Conservation (phyloP, 1,139 yeast species). For the Sugiyamaella neomexicana region DNA sequence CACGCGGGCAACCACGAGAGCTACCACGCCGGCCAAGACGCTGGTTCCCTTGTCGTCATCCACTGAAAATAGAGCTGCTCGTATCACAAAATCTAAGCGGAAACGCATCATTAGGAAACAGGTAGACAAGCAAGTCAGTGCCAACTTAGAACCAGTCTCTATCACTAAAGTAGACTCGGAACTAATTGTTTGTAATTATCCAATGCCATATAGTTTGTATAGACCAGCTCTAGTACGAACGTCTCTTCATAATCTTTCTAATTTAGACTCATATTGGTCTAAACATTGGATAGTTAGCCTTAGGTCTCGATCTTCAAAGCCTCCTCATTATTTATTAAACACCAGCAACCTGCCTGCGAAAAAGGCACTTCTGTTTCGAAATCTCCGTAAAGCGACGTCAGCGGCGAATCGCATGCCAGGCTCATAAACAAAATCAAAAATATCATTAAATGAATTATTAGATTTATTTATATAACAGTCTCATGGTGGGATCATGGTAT, state of each 20-base stretch:
- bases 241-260: conserved; percentile 13
- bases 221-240: conserved; percentile 4
- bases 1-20: no score
- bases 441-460: neutral
- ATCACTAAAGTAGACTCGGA: neutral
- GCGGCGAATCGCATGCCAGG: neutral
- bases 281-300: conserved; percentile 17
- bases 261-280: conserved; percentile 20
- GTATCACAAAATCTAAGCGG: neutral
- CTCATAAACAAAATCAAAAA: no score
- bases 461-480: neutral
- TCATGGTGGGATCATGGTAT: no score
- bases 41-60: neutral
- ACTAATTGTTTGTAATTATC: neutral
- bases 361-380: conserved; percentile 9
- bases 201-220: neutral
- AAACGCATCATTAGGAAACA: neutral
- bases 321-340: conserved; percentile 4
- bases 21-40: no score
- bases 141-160: neutral
- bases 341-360: neutral
- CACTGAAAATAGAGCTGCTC: no score
- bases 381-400: neutral
- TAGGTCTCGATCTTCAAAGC: conserved; percentile 7
- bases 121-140: neutral